Conservation (phyloP, 495 filamentous ascomycete genomes). For the Podospora pseudoanserina region DNA sequence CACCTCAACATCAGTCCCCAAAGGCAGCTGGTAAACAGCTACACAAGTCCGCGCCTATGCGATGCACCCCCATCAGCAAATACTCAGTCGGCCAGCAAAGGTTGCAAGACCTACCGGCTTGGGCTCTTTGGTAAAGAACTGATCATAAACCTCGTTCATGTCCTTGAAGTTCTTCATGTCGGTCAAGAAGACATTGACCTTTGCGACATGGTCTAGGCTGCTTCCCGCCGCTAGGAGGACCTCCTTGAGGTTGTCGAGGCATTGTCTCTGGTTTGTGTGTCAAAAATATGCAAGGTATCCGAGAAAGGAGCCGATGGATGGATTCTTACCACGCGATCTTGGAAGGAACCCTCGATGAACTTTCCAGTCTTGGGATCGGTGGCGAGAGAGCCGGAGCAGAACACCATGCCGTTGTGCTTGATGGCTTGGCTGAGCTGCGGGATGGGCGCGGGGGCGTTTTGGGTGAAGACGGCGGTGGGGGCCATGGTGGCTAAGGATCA, state of each 20-base stretch:
- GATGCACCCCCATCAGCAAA: constrained; percentile 1
- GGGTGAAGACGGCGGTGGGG: constrained; percentile 40
- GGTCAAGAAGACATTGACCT: constrained; percentile 65
- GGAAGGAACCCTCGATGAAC: constrained; percentile 51
- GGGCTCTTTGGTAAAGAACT: constrained; percentile 52
- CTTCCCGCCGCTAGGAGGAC: constrained; percentile 60
- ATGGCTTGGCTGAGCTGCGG: constrained; percentile 56
- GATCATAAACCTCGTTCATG: constrained; percentile 59
- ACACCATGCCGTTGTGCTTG: constrained; percentile 55
- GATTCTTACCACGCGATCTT: constrained; percentile 48
- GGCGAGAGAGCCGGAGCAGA: constrained; percentile 55
- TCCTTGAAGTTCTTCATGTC: constrained; percentile 64
- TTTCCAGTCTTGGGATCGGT: constrained; percentile 48
- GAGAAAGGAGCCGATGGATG: no score
- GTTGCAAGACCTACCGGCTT: constrained; percentile 44
- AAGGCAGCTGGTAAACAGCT: constrained; percentile 61
- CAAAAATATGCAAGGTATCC: neutral
- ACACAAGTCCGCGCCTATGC: constrained; percentile 57
- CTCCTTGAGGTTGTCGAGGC: constrained; percentile 56
- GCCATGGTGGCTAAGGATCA: constrained; percentile 17
- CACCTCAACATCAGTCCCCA: constrained; percentile 68
- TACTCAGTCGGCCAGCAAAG: neutral
- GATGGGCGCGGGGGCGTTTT: constrained; percentile 52
- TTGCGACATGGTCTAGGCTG: constrained; percentile 57
- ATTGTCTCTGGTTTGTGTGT: constrained; percentile 37